These are phyloP conservation scores for Colletotrichum euphorbiae DNA, from an alignment of 2,329 filamentous ascomycete species.

Conservation along the genomic window DNA sequence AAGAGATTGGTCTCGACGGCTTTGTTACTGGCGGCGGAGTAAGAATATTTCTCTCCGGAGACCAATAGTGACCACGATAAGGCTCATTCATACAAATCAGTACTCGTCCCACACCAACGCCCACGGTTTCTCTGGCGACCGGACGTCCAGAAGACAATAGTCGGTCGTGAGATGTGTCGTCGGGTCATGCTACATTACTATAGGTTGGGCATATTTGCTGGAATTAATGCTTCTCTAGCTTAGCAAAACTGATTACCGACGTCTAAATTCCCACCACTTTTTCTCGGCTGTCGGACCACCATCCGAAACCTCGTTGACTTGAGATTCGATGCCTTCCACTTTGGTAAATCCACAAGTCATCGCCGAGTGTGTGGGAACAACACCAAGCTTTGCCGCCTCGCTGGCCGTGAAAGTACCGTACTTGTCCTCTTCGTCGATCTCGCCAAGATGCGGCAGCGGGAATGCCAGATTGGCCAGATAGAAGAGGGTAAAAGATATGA, in stretches of 20 bases:
- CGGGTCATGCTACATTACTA: too few species aligned
- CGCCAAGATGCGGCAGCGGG: conserved; percentile 53
- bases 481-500: conserved; percentile 40
- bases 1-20: conserved; percentile 54
- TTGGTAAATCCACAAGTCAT: neutral
- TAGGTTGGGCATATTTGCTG: too few species aligned
- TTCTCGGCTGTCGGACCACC: neutral
- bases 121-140: conserved; percentile 56
- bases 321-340: neutral
- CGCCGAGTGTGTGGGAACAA: conserved; percentile 44
- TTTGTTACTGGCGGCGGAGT: conserved; percentile 42
- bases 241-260: neutral
- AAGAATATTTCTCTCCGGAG: neutral
- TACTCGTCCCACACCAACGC: conserved; percentile 47
- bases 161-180: too few species aligned
- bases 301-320: neutral
- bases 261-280: neutral
- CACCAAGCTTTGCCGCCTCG: conserved; percentile 55
- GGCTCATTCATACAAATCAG: neutral
- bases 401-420: conserved; percentile 58
- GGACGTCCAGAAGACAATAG: too few species aligned
- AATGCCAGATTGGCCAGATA: conserved; percentile 50
- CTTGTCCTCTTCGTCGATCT: conserved; percentile 56
- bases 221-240: too few species aligned
- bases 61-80: rapidly evolving